These are phyloP conservation scores for Eucalyptus brandiana DNA, from an alignment of 345 rosid species.

Conservation along the genomic window DNA sequence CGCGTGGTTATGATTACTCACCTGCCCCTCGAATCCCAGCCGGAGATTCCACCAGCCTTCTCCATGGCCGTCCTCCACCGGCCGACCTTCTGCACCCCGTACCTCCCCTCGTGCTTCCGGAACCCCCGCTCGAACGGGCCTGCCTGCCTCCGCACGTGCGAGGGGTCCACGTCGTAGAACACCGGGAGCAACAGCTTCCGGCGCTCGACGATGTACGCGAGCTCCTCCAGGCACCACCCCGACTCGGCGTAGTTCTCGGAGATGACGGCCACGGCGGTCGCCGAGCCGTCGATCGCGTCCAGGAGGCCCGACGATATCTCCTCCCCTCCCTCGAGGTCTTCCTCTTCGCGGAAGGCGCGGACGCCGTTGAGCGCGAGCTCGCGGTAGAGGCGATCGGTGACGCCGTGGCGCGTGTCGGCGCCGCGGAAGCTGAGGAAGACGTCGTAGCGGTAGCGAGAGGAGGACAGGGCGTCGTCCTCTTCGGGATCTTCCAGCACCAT, in stretches of 20 bases:
- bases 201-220: background rate
- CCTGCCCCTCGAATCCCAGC: background rate
- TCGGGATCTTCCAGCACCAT: background rate
- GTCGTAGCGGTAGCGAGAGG: constrained; percentile 5
- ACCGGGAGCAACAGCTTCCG: constrained; percentile 6
- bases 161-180: constrained; percentile 5
- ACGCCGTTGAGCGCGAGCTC: background rate
- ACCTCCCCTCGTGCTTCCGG: background rate
- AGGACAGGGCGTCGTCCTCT: background rate
- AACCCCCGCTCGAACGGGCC: background rate
- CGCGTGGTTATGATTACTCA: background rate
- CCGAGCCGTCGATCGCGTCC: constrained; percentile 8
- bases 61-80: constrained; percentile 2
- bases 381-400: background rate
- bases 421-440: constrained; percentile 23
- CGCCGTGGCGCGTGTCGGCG: constrained; percentile 5
- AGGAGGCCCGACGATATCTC: background rate
- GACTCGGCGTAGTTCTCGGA: constrained; percentile 2
- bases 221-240: constrained; percentile 15
- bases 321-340: background rate
- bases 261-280: background rate
- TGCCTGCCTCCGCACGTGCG: background rate
- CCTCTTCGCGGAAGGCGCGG: constrained; percentile 1
- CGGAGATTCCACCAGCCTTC: background rate
- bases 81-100: background rate